phyloP scores from a whole-genome alignment of 495 filamentous ascomycete species.

The Hypoxylon rickii region DNA sequence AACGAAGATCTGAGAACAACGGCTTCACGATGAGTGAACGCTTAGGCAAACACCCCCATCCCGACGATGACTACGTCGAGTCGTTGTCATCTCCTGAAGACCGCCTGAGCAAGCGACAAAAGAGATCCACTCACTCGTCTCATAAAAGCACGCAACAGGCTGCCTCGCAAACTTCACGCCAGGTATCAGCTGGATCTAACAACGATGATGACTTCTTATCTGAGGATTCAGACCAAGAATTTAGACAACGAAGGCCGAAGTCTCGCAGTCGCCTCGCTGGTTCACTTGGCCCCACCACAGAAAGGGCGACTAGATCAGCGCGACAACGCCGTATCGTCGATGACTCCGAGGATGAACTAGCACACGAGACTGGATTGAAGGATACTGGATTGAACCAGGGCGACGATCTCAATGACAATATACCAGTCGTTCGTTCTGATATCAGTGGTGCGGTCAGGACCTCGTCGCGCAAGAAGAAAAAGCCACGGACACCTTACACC shows the following conservation, averaged over 20 bases:
- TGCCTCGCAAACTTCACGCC: conserved; percentile 28
- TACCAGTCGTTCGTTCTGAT: conserved; percentile 48
- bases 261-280: neutral
- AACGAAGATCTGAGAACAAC: neutral
- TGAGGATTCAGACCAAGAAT: conserved; percentile 4
- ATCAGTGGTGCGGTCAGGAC: conserved; percentile 28
- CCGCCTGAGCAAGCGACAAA: conserved; percentile 1
- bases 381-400: conserved; percentile 12
- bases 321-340: conserved; percentile 21
- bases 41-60: conserved; percentile 15
- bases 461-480: conserved; percentile 18
- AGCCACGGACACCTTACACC: neutral
- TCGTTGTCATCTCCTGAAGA: conserved; percentile 33
- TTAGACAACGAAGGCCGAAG: conserved; percentile 3
- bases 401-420: conserved; percentile 37
- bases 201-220: conserved; percentile 7
- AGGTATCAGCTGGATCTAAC: conserved; percentile 17
- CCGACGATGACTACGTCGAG: conserved; percentile 40
- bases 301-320: conserved; percentile 22
- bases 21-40: neutral
- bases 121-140: conserved; percentile 1
- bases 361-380: conserved; percentile 29
- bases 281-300: neutral
- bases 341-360: conserved; percentile 52
- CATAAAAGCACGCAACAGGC: conserved; percentile 34